phyloP scores from a whole-genome alignment of 805 yeast species.

The Diddensiella santjacobensis region DNA sequence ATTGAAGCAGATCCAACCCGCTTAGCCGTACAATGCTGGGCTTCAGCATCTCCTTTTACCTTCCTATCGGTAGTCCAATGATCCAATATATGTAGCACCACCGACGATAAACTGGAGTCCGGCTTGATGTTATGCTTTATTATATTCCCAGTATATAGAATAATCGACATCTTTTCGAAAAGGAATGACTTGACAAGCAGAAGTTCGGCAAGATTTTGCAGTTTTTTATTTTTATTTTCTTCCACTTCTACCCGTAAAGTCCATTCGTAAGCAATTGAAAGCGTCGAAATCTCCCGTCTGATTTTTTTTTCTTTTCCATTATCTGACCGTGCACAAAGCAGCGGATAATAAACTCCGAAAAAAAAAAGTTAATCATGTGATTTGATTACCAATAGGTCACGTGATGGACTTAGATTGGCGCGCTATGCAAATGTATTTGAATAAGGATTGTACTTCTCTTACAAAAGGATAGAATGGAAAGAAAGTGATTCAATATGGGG shows the following conservation, averaged over 20 bases:
- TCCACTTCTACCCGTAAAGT: too few species aligned
- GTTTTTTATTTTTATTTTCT: too few species aligned
- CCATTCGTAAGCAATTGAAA: too few species aligned
- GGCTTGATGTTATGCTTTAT: constrained; percentile 9
- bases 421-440: too few species aligned
- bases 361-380: too few species aligned
- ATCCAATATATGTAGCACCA: constrained; percentile 7
- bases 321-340: neutral
- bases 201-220: neutral
- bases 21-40: neutral
- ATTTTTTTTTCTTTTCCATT: neutral
- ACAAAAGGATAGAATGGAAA: too few species aligned
- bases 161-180: neutral
- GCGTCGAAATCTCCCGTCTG: too few species aligned
- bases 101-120: neutral
- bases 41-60: neutral
- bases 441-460: too few species aligned
- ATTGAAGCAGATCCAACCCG: neutral
- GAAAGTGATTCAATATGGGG: too few species aligned
- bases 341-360: too few species aligned
- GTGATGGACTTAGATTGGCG: too few species aligned
- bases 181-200: neutral
- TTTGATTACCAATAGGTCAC: too few species aligned
- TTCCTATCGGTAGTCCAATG: constrained; percentile 7
- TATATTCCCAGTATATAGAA: constrained; percentile 9